Base-by-base conservation (phyloP, 176 grass and related monocot genomes). In the Miscanthus lutarioriparius region DNA sequence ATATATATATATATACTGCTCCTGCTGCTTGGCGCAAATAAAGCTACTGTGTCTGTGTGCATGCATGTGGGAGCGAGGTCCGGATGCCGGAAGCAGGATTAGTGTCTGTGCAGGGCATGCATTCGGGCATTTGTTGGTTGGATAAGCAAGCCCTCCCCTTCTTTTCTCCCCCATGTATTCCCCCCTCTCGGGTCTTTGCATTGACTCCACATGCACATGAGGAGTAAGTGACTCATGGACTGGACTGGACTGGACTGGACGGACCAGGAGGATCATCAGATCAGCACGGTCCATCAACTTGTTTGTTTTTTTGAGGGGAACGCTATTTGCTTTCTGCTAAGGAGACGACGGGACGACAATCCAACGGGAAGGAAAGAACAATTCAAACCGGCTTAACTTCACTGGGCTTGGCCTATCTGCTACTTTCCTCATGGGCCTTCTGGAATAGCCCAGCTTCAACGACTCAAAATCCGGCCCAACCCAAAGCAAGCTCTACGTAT, bases 61-160 rank as follows among this genome's bases (percentile, higher is more conserved):
- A 3, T 20, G 74, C 74, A 70, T 70, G 83, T 70, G 83, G 48
- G 35, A 77, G 43, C 82, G 15, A 68, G 73, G 33, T 77, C 64
- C 48, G 82, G 65, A 41, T n/a, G 82, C 62, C 44, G 62, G 82
- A 47, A 69, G 73, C 73, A 84, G 36, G 73, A 22, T 19, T 67
- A 43, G 23, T 32, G 8, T 17, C 14, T 17, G 4, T 17, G 14
- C 4, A 48, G 47, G 47, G 5, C 47, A 5, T 17, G 47, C 47
- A 7, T 19, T 6, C 20, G 1, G 20, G 20, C 54, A 23, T 59
- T 59, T 59, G 17, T 69, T 81, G 79, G 79, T 69, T 81, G 79
- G 79, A 81, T 81, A 70, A 80, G 64, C 44, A 19, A 0, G 0
- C 30, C 11, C 8, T 7, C 32, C 37, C 22, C 28, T 56, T n/a